Conservation (phyloP, 2,329 filamentous ascomycete genomes). For the Ceratocystis huliohia region DNA sequence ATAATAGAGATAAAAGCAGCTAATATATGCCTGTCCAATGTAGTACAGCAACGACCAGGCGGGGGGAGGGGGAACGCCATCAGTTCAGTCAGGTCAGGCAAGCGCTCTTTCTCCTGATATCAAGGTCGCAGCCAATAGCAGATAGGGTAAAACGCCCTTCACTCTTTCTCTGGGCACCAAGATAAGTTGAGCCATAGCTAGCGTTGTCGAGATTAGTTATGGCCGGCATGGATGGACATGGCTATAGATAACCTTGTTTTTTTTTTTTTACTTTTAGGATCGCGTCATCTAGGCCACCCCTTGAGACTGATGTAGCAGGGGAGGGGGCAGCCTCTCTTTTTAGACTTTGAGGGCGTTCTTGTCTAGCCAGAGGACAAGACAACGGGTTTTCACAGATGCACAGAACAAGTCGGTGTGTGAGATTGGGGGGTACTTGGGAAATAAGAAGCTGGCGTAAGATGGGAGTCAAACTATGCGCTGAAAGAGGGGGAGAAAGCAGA, state of each 20-base stretch:
- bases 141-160: not conserved
- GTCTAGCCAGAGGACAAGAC: not conserved
- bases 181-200: not conserved
- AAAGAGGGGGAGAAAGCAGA: too few relatives aligned
- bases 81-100: not conserved
- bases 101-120: not conserved
- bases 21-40: not conserved
- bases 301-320: not conserved
- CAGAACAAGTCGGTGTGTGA: not conserved
- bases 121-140: not conserved
- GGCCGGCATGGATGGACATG: not conserved
- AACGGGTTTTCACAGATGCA: not conserved
- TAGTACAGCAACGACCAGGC: conserved; percentile 1
- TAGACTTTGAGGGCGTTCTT: not conserved
- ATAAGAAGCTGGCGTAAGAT: not conserved
- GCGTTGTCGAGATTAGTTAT: not conserved
- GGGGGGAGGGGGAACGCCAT: not conserved
- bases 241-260: conserved; percentile 1
- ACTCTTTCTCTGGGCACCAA: not conserved
- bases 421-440: not conserved
- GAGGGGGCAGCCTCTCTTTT: not conserved
- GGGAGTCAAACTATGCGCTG: too few relatives aligned
- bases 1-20: too few relatives aligned
- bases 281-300: not conserved
- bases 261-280: not conserved